Evolutionary conservation across 108 stramenopile species (phyloP), one percentile per base, ranked within the genome.

Genomic region (Chaetoceros tenuissimus): DNA sequence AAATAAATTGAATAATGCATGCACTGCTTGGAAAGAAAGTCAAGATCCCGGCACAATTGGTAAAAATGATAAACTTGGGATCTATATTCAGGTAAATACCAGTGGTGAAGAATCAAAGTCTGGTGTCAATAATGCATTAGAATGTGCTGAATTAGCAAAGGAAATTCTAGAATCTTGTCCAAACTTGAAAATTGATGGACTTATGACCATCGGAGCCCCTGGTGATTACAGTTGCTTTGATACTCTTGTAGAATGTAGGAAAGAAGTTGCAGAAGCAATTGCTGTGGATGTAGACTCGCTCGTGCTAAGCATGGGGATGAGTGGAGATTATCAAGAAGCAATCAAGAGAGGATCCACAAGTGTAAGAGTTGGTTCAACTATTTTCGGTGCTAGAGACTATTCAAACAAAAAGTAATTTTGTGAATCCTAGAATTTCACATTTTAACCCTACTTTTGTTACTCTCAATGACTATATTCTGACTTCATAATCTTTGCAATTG

Each of bases 241-340:
- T 46, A 58, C 44, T 22, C 69, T 89, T 51, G 70, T 62, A 0
- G 43, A 60, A 40, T 86, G 82, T 55, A 72, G 87, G 10, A 48
- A 77, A 25, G 75, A 80, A 8, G 72, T 64, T 1, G 67, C 82
- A 1, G 73, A 29, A 21, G 65, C 69, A 27, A 59, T 82, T 20
- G 71, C 53, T 17, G 19, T 75, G 49, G 67, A 78, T 23, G 49
- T 65, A 17, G 57, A 60, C 22, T 62, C 58, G 1, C 55, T 98
- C 47, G 94, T 87, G 54, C 63, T 99, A 52, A 87, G 85, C 62
- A 99, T 99, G 98, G 98, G 98, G 61, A 99, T 99, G 98, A 89
- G 86, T 24, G 93, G 85, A 3, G 98, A 99, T 66, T 99, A 82
- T 59, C 94, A 90, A 62, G 78, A 81, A 34, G 98, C 98, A 26